These are phyloP conservation scores for Boletus subparvulus DNA, from an alignment of 768 basidiomycete species.

Conservation along the genomic window DNA sequence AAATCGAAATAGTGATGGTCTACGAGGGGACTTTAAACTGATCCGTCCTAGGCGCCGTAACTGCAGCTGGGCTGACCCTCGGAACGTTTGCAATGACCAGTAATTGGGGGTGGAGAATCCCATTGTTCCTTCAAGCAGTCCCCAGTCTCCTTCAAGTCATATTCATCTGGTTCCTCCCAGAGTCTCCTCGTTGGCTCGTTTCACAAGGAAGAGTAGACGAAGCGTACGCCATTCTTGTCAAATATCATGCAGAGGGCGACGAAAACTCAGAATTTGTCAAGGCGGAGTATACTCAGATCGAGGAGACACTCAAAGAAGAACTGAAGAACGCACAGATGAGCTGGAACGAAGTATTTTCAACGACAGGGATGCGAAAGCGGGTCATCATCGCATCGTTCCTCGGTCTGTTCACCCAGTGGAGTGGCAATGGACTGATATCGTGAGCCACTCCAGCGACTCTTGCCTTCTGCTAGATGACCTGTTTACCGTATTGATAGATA, in stretches of 20 bases:
- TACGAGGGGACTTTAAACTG: background rate
- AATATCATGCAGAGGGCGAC: slow-evolving; percentile 64
- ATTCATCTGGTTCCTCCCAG: slow-evolving; percentile 60
- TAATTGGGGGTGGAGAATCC: slow-evolving; percentile 72
- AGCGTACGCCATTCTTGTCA: slow-evolving; percentile 47
- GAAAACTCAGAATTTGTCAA: slow-evolving; percentile 51
- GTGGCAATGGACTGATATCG: slow-evolving; percentile 13
- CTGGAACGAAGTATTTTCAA: slow-evolving; percentile 1
- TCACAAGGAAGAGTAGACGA: slow-evolving; percentile 53
- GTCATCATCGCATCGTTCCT: slow-evolving; percentile 11
- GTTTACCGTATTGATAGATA: slow-evolving; percentile 6
- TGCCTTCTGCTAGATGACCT: too few relatives aligned
- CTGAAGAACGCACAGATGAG: background rate
- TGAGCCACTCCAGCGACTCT: background rate
- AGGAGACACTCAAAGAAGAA: slow-evolving; percentile 46
- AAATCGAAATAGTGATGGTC: background rate
- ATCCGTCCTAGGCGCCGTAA: slow-evolving; percentile 12
- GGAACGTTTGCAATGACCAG: slow-evolving; percentile 59
- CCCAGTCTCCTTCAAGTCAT: slow-evolving; percentile 53
- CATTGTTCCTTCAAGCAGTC: slow-evolving; percentile 53
- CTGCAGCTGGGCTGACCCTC: slow-evolving; percentile 54
- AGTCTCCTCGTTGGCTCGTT: slow-evolving; percentile 66
- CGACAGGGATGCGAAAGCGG: slow-evolving; percentile 17
- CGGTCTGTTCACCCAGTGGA: slow-evolving; percentile 13
- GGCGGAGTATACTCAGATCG: slow-evolving; percentile 57